These are phyloP conservation scores for Salix caprea DNA, from an alignment of 345 rosid genomes.

Conservation along the genomic window DNA sequence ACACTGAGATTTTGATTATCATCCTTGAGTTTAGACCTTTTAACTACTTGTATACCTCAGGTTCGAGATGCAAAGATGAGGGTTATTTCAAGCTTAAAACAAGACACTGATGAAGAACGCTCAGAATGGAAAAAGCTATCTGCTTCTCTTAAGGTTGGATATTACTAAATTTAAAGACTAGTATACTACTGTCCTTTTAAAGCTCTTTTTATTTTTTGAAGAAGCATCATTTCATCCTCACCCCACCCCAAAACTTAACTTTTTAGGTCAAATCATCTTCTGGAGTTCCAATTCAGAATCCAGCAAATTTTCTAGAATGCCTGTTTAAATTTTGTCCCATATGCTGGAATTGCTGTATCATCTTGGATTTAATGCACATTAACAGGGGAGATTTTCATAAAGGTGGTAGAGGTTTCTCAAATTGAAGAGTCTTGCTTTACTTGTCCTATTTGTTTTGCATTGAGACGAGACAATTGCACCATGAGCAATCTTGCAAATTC, in stretches of 20 bases:
- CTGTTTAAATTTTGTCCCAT: background rate
- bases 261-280: background rate
- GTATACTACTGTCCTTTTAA: background rate
- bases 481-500: background rate
- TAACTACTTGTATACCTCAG: conserved; percentile 36
- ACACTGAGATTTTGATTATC: background rate
- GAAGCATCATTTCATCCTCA: background rate
- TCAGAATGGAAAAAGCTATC: conserved; percentile 76
- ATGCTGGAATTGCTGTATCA: background rate
- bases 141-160: conserved; percentile 58
- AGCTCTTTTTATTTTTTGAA: background rate
- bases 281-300: background rate
- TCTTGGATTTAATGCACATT: background rate
- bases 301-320: background rate
- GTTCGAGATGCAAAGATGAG: conserved; percentile 82
- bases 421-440: background rate
- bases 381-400: background rate
- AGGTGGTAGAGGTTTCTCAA: background rate
- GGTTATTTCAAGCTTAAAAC: conserved; percentile 67
- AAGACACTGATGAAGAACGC: conserved; percentile 65
- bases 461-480: background rate
- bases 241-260: background rate
- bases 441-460: background rate
- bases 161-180: background rate
- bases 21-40: background rate